These are phyloP conservation scores for Baorangia bicolor DNA, from an alignment of 768 basidiomycete genomes.

Conservation along the genomic window DNA sequence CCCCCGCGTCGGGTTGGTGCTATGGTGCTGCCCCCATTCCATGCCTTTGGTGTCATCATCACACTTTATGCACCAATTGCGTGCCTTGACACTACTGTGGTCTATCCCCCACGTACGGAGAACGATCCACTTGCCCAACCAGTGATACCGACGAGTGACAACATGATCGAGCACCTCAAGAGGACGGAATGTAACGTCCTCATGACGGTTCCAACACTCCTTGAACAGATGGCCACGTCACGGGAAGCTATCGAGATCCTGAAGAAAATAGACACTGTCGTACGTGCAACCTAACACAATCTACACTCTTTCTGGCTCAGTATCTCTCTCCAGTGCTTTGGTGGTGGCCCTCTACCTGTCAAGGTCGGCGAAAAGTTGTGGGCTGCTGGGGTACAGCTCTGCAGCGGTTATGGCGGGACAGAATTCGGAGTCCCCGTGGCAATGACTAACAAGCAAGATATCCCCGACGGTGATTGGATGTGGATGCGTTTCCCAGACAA, in stretches of 20 bases:
- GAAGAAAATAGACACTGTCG: conserved; percentile 27
- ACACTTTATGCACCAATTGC: conserved; percentile 23
- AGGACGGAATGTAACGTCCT: conserved; percentile 31
- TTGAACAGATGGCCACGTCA: conserved; percentile 37
- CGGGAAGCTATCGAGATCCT: conserved; percentile 25
- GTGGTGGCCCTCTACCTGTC: conserved; percentile 40
- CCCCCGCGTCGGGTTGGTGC: conserved; percentile 17
- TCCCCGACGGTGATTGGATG: conserved; percentile 33
- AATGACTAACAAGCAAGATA: background rate
- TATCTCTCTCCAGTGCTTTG: conserved; percentile 33
- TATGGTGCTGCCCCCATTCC: conserved; percentile 31
- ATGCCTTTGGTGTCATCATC: conserved; percentile 19
- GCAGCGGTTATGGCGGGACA: conserved; percentile 38
- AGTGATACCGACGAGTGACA: conserved; percentile 38
- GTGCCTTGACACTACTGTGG: conserved; percentile 10
- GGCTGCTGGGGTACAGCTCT: conserved; percentile 33
- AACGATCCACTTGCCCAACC: conserved; percentile 28
- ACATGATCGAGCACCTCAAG: conserved; percentile 36
- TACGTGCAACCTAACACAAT: conserved; percentile 14
- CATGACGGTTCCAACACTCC: conserved; percentile 38
- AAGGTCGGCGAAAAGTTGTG: conserved; percentile 34
- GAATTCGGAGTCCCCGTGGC: conserved; percentile 21
- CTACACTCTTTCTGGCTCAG: background rate
- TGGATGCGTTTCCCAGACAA: conserved; percentile 33
- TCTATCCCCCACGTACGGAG: conserved; percentile 31